phyloP scores from a whole-genome alignment of 2,329 filamentous ascomycete species.

The Sordariomycetes sp. region DNA sequence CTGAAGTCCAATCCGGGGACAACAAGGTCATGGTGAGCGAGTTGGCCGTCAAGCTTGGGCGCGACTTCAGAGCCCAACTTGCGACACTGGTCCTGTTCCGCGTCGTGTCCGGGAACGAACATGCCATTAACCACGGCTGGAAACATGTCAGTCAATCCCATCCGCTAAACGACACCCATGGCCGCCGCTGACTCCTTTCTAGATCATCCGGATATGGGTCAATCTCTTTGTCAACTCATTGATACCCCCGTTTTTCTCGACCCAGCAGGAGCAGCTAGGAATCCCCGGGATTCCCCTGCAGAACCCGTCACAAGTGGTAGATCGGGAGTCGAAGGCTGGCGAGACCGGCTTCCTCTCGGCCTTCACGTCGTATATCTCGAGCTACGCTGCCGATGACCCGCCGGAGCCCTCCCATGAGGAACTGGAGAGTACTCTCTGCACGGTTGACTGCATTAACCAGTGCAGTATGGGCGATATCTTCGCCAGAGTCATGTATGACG shows the following conservation, averaged over 20 bases:
- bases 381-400: conserved; percentile 94
- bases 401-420: conserved; percentile 97
- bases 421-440: conserved; percentile 87
- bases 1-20: conserved; percentile 84
- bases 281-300: conserved; percentile 81
- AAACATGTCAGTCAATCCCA: conserved; percentile 51
- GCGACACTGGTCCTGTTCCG: conserved; percentile 93
- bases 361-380: conserved; percentile 95
- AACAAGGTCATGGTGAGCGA: conserved; percentile 98
- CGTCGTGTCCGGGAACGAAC: conserved; percentile 77
- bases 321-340: conserved; percentile 65
- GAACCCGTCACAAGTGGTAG: conserved; percentile 83
- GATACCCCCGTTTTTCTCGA: conserved; percentile 68
- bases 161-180: background rate
- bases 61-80: conserved; percentile 87
- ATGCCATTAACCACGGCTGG: conserved; percentile 67
- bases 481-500: conserved; percentile 64
- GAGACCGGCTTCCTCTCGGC: conserved; percentile 88
- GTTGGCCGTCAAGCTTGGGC: conserved; percentile 87
- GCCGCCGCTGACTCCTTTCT: conserved; percentile 24
- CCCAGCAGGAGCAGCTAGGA: conserved; percentile 15
- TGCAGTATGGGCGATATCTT: conserved; percentile 79
- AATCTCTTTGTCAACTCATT: conserved; percentile 96
- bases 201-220: conserved; percentile 85
- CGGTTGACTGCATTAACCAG: conserved; percentile 86